Conservation (phyloP, 2,329 filamentous ascomycete species). For the Periglandula ipomoeae region DNA sequence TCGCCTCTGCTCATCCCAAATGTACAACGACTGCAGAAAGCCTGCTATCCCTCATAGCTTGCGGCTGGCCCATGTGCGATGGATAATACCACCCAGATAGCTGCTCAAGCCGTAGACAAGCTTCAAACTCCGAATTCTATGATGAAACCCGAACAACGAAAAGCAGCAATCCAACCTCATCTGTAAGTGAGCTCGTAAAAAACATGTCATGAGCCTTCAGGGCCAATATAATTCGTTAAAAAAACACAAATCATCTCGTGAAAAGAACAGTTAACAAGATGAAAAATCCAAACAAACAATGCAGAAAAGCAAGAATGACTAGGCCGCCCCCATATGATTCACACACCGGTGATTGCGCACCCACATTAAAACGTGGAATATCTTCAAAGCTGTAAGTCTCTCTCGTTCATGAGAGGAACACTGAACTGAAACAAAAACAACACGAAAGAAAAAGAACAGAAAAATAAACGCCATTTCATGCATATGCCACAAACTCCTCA, state of each 20-base stretch:
- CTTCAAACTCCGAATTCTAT: slow-evolving; percentile 5
- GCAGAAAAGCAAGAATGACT: background rate
- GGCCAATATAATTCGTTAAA: slow-evolving; percentile 2
- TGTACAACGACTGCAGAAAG: background rate
- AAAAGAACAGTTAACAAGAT: background rate
- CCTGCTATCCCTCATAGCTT: background rate
- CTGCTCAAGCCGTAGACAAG: background rate
- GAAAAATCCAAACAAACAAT: background rate
- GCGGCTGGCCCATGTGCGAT: background rate
- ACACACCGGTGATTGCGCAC: background rate
- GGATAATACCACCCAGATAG: background rate
- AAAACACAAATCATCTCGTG: background rate
- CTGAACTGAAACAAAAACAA: background rate
- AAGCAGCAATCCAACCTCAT: background rate
- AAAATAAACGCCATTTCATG: slow-evolving; percentile 11
- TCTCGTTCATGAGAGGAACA: background rate
- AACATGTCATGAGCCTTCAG: slow-evolving; percentile 1
- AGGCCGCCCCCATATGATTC: background rate
- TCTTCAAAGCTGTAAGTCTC: no score
- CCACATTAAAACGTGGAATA: slow-evolving; percentile 1
- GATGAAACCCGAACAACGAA: background rate
- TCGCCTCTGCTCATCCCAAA: slow-evolving; percentile 1
- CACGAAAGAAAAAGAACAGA: background rate
- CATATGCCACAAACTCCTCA: slow-evolving; percentile 16
- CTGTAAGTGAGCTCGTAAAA: background rate